Percentiles rank a stretch among this genome's conserved stretches.
phyloP scores from a whole-genome alignment of 345 rosid genomes.

The Populus davidiana region DNA sequence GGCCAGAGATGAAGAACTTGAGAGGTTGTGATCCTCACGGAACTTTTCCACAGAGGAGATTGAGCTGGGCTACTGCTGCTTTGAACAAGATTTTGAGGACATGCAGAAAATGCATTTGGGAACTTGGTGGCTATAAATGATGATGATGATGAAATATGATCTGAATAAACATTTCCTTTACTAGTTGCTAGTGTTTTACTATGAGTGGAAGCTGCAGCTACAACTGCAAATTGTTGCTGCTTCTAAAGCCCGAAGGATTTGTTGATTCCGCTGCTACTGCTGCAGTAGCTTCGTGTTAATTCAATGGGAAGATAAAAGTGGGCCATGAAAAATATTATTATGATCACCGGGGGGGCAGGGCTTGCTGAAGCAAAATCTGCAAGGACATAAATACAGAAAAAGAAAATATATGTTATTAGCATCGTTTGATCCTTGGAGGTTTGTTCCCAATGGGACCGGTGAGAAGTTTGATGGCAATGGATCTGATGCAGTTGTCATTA shows the following conservation, averaged over 20 bases:
- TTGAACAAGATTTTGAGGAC: conserved; percentile 74
- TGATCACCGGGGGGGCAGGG: conserved; percentile 72
- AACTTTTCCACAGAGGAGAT: conserved; percentile 82
- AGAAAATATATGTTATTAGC: background rate
- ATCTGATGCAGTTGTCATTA: conserved; percentile 22
- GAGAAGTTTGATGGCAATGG: conserved; percentile 43
- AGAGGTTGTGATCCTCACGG: conserved; percentile 50
- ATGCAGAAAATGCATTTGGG: conserved; percentile 49
- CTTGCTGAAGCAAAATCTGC: conserved; percentile 75
- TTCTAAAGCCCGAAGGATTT: conserved; percentile 65
- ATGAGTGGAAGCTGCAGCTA: conserved; percentile 58
- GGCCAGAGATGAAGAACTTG: conserved; percentile 54
- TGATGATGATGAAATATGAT: conserved; percentile 43
- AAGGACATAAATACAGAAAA: background rate
- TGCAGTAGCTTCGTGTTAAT: conserved; percentile 74
- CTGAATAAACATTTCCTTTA: conserved; percentile 60
- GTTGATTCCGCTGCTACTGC: conserved; percentile 48
- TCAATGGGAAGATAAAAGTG: conserved; percentile 80
- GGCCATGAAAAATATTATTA: conserved; percentile 67
- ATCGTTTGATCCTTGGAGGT: conserved; percentile 30
- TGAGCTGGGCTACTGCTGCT: conserved; percentile 54
- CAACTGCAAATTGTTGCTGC: conserved; percentile 57
- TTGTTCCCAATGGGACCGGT: conserved; percentile 31
- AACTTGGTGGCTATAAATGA: conserved; percentile 57
- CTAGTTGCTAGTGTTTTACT: conserved; percentile 54